Evolutionary conservation across 805 yeast genomes (phyloP).

Genomic region (Candida methanosorbosa): DNA sequence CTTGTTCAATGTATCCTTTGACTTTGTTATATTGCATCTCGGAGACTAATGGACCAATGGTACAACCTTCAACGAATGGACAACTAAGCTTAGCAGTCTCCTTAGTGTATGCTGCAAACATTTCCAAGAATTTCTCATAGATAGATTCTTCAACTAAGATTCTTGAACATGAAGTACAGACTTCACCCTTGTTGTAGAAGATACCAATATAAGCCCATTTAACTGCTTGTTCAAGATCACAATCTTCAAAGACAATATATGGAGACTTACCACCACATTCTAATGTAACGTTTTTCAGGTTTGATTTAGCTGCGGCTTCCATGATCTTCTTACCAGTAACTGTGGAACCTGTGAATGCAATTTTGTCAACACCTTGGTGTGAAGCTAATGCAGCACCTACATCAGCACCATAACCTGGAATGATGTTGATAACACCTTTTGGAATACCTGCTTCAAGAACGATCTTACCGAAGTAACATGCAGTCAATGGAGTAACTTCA

Average conservation of each 20-base stretch:
- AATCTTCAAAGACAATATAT: constrained; percentile 41
- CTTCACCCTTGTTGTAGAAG: constrained; percentile 39
- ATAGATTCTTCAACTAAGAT: constrained; percentile 33
- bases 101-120: constrained; percentile 27
- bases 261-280: constrained; percentile 60
- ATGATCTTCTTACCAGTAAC: constrained; percentile 63
- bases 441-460: constrained; percentile 65
- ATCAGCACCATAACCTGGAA: constrained; percentile 63
- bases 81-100: constrained; percentile 47
- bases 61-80: constrained; percentile 59
- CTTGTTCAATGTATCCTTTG: constrained; percentile 55
- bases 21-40: constrained; percentile 58
- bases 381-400: constrained; percentile 61
- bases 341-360: constrained; percentile 80
- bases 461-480: constrained; percentile 54
- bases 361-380: constrained; percentile 59
- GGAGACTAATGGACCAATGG: constrained; percentile 73
- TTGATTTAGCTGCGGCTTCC: constrained; percentile 51
- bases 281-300: constrained; percentile 48
- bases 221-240: constrained; percentile 42
- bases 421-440: constrained; percentile 65
- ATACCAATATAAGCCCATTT: constrained; percentile 43
- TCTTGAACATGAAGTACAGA: constrained; percentile 39
- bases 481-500: constrained; percentile 67
- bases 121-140: constrained; percentile 32